Conservation (phyloP, 73 alveolate species). For the Paramecium primaurelia region DNA sequence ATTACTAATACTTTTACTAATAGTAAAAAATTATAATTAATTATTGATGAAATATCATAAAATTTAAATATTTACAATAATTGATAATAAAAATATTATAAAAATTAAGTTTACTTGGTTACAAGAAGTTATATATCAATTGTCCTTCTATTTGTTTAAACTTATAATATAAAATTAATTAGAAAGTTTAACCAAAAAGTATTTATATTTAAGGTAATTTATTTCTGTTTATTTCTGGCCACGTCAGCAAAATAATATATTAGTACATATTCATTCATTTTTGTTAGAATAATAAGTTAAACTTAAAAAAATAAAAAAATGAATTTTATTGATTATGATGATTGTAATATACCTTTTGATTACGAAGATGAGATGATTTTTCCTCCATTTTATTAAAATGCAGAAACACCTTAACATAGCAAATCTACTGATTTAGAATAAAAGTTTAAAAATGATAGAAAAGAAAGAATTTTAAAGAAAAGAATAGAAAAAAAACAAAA, state of each 20-base stretch:
- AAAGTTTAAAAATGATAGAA: not conserved
- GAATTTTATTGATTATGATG: not conserved
- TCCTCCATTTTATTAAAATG: not conserved
- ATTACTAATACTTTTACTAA: too few species aligned
- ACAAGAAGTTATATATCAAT: too few species aligned
- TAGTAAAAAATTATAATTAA: too few species aligned
- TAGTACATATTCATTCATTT: not conserved
- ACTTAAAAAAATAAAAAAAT: not conserved
- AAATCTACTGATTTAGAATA: not conserved
- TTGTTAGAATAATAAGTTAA: not conserved
- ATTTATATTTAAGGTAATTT: not conserved
- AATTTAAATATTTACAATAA: too few species aligned
- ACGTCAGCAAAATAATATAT: not conserved
- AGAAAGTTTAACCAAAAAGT: not conserved
- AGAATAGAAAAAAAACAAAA: not conserved
- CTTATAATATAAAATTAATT: too few species aligned
- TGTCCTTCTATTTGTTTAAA: too few species aligned
- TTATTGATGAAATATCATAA: too few species aligned
- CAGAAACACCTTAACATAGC: not conserved
- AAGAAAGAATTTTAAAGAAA: not conserved
- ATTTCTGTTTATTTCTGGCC: constrained; percentile 36
- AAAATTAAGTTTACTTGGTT: too few species aligned
- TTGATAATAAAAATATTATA: too few species aligned
- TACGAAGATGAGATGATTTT: not conserved
- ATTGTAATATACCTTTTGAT: not conserved